Percentiles rank a stretch among this genome's conserved stretches.
phyloP scores from a whole-genome alignment of 768 basidiomycete species.

The Lentinula sp. region DNA sequence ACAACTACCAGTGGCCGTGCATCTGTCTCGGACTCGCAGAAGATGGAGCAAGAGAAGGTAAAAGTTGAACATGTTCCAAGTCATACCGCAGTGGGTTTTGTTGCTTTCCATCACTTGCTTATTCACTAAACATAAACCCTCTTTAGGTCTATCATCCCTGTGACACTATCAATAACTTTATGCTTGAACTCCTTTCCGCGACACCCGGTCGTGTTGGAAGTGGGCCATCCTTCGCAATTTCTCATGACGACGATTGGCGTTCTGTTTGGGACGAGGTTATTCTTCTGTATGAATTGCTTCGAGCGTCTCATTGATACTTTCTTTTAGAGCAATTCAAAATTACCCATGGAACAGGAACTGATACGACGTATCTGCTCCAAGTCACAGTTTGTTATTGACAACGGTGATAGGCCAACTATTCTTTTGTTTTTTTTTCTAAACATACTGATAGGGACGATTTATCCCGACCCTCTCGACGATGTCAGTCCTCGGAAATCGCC shows the following conservation, averaged over 20 bases:
- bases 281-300: neutral
- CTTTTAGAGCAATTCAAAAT: neutral
- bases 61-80: neutral
- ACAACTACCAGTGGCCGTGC: neutral
- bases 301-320: neutral
- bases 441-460: neutral
- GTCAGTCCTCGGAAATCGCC: neutral
- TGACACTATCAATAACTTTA: conserved; percentile 5
- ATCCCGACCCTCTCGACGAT: conserved; percentile 2
- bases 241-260: conserved; percentile 7
- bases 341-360: neutral
- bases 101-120: neutral
- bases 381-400: conserved; percentile 3
- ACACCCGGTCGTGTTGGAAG: conserved; percentile 4
- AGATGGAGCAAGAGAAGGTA: neutral
- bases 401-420: neutral
- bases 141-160: conserved; percentile 3
- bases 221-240: conserved; percentile 4
- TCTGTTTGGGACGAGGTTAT: conserved; percentile 2
- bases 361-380: conserved; percentile 1
- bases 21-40: neutral
- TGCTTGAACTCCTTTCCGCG: conserved; percentile 2
- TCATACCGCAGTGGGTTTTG: neutral
- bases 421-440: neutral
- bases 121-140: neutral